Conservation (phyloP, 2,329 filamentous ascomycete species). For the Aspergillus sojae region DNA sequence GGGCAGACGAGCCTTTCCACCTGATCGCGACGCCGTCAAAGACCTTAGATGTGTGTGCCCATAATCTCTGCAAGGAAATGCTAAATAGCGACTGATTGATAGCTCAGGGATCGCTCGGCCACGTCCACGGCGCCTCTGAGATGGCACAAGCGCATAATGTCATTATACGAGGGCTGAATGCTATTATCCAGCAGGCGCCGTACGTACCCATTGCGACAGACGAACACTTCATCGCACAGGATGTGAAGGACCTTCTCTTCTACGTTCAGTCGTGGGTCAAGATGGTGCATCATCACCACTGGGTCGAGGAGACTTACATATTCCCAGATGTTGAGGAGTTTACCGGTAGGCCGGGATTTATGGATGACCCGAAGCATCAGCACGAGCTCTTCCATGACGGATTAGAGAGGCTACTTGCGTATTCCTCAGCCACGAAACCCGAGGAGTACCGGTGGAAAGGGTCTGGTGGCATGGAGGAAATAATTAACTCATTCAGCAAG, state of each 20-base stretch:
- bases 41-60: background rate
- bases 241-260: background rate
- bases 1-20: background rate
- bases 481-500: background rate
- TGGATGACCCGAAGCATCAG: background rate
- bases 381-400: background rate
- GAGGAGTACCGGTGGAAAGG: background rate
- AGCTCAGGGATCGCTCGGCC: background rate
- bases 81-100: background rate
- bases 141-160: background rate
- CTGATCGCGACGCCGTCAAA: background rate
- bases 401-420: background rate
- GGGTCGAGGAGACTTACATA: background rate
- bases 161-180: background rate
- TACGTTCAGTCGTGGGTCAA: background rate
- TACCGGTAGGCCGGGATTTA: background rate
- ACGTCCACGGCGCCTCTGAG: background rate
- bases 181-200: background rate
- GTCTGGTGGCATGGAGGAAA: background rate
- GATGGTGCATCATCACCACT: background rate
- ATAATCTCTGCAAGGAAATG: background rate
- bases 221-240: background rate
- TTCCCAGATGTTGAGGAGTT: background rate
- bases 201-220: background rate
- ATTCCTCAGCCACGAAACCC: background rate